Base-by-base conservation (phyloP, 23 red algal genomes). In the Gracilaria domingensis region DNA sequence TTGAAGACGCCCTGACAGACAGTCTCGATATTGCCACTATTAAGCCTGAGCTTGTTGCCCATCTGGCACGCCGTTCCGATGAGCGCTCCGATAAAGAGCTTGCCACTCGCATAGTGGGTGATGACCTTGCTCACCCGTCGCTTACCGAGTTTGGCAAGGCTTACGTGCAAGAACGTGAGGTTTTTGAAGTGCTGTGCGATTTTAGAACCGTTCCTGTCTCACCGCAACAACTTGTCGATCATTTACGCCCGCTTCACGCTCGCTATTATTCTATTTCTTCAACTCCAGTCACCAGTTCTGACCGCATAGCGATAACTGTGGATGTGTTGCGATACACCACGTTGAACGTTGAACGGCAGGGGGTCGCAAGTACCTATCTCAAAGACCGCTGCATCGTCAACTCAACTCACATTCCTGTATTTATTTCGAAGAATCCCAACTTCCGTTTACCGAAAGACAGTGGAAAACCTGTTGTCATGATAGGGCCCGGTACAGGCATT, bases 251-350 rank as follows among this genome's bases (percentile, higher is more conserved):
- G 12, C 86, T 99, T 34, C 81, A 91, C 32, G 90, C 97, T 3
- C 91, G 97, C 29, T 99, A 92, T 66, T 99, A 99, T 66, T 99
- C 97, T 26, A 93, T 95, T 80, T 92, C 97, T 42, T 96, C 94
- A 7, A 95, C 97, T 25, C 91, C 95, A 26, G 20, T 80, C 12
- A 86, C 82, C 37, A 81, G 35, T 38, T 57, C 91, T 17, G 67
- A 58, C 12, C 62, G 53, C 6, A 90, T 99, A 30, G 93, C 96
- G 21, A 78, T 96, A 80, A 99, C 94, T 16, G 92, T 96, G 59
- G 88, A 93, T 32, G 92, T 99, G 0, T 42, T 95, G 9, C 92
- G 92, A 9, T 99, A 95, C 48, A 28, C 32, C 8, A 49, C 76
- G 14, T 47, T 67, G 28, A 82, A 86, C 20, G 58, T 86, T 35